These are phyloP conservation scores for Cenchrus purpureus DNA, from an alignment of 176 grass and related monocot genomes.

Conservation along the genomic window DNA sequence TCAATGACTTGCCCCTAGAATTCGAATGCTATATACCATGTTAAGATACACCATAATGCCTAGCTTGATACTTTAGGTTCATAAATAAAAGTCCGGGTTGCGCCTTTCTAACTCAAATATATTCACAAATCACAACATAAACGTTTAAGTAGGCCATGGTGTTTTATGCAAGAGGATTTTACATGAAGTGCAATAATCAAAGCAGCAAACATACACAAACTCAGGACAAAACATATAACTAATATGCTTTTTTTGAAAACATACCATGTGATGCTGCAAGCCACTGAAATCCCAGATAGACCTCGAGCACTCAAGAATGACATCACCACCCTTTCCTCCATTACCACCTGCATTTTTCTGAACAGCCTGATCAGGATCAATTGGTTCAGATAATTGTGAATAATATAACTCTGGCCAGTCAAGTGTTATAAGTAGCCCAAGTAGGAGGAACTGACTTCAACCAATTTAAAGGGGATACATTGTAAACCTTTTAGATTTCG, in stretches of 20 bases:
- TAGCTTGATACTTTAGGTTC: not conserved
- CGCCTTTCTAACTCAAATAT: not conserved
- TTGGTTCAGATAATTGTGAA: not conserved
- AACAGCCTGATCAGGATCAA: not conserved
- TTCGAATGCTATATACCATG: not conserved
- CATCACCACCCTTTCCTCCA: conserved; percentile 86
- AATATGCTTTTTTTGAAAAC: not conserved
- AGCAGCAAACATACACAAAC: not conserved
- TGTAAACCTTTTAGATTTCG: not conserved
- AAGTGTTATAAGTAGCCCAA: not conserved
- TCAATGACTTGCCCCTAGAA: conserved; percentile 11
- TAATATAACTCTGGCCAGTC: not conserved
- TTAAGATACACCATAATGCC: not conserved
- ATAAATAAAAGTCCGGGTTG: not conserved
- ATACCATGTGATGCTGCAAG: conserved; percentile 81
- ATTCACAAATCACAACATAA: not conserved
- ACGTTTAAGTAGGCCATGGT: not conserved
- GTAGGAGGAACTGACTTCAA: not conserved
- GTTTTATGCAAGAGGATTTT: conserved; percentile 21
- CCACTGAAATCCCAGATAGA: conserved; percentile 83
- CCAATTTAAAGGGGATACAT: not conserved
- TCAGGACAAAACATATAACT: not conserved
- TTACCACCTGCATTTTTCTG: conserved; percentile 64
- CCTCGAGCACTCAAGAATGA: conserved; percentile 81
- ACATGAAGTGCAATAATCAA: not conserved